Base-by-base conservation (phyloP, 352 stramenopile species). In the Phytopythium ostracodes region DNA sequence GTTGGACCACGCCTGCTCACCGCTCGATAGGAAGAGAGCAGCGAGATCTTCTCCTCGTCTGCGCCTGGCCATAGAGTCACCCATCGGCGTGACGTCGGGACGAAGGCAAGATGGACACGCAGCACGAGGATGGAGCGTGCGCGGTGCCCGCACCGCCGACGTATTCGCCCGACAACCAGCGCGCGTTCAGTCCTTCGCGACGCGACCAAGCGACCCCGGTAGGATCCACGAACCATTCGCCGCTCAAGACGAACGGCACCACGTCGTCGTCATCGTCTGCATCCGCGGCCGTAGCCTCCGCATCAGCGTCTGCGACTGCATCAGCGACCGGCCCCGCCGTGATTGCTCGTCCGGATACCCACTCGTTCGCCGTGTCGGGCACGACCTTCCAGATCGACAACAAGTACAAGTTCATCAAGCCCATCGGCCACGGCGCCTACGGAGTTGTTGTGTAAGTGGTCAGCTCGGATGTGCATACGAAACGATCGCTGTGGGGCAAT, bases 401-500 rank as follows among this genome's bases (percentile, higher is more conserved):
- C 40, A 94, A 96, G 69, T 98, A 98, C 82, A 92, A 97, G 70
- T 83, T 98, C 68, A 93, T 98, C 75, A 98, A 98, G 64, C 88
- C 89, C 51, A 96, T 98, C 67, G 93, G 92, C n/a, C 91, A 97
- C 57, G 92, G 93, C n/a, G 90, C 91, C 24, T 98, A 98, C 68
- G 93, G 93, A 15, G 88, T 98, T 31, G 93, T 98, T 66, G 95
- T 98, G 75, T 97, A 89, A 66, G 87, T 72, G n/a, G 40, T 10
- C 15, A 1, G 47, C 8, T 6, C 25, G 12, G 20, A 42, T 2
- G 27, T 20, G 7, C n/a, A 24, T 15, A 31, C 62, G 47, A n/a
- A 18, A 7, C 38, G 15, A 50, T 24, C 25, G 20, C 24, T 44
- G 29, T 55, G 20, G n/a, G 24, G 18, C n/a, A 20, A 33, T 35